These are phyloP conservation scores for Heliamphora pulchella DNA, from an alignment of 179 eudicot genomes.

Conservation along the genomic window DNA sequence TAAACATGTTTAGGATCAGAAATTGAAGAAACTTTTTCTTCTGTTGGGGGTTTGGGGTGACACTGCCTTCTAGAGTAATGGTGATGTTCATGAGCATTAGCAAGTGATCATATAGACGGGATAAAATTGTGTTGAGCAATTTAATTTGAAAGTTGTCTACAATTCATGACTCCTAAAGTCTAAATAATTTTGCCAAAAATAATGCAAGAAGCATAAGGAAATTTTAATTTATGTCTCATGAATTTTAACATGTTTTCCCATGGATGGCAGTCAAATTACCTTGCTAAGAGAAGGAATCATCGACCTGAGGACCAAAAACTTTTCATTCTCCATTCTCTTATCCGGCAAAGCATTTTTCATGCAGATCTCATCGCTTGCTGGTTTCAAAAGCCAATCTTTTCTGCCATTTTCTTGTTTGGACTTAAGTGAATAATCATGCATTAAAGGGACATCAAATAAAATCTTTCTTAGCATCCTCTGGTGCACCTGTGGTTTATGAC, in stretches of 20 bases:
- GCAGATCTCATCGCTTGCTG: conserved; percentile 22
- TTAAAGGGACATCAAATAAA: conserved; percentile 46
- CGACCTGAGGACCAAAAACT: conserved; percentile 45
- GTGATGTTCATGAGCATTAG: not conserved
- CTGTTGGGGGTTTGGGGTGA: not conserved
- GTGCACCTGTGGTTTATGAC: conserved; percentile 2
- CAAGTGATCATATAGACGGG: not conserved
- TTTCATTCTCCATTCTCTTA: conserved; percentile 39
- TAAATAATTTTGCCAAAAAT: not conserved
- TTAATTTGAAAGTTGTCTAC: not conserved
- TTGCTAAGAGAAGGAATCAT: conserved; percentile 50
- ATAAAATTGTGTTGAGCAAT: not conserved
- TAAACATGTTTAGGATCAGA: too few relatives aligned
- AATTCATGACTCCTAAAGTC: not conserved
- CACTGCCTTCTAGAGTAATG: not conserved
- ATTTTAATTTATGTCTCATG: not conserved
- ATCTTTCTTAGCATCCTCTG: conserved; percentile 55
- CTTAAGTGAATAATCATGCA: conserved; percentile 29
- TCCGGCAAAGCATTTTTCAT: conserved; percentile 39
- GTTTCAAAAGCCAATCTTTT: conserved; percentile 21
- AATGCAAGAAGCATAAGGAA: not conserved
- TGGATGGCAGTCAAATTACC: conserved; percentile 30
- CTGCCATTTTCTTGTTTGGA: conserved; percentile 19
- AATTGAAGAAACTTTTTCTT: not conserved
- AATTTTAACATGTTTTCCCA: not conserved